Evolutionary conservation across 768 basidiomycete species (phyloP).

Genomic region (Jaapia argillacea): DNA sequence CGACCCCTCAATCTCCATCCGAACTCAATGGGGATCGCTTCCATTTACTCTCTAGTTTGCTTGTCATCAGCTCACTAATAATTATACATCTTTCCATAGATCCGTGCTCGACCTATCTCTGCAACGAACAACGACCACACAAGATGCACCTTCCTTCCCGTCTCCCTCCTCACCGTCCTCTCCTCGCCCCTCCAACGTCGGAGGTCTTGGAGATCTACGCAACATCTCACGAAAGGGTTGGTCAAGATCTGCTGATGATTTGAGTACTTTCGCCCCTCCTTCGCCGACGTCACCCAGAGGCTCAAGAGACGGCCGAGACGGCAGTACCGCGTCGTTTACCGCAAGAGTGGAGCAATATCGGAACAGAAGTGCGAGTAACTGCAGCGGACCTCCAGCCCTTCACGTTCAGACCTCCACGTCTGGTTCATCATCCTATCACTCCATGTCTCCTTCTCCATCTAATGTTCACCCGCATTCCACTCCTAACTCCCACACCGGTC

Average conservation of each 20-base stretch:
- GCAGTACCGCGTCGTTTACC: constrained; percentile 45
- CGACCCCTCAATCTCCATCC: background rate
- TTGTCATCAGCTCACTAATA: too few species aligned
- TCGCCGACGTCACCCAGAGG: constrained; percentile 18
- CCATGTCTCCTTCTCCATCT: constrained; percentile 20
- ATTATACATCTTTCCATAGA: constrained; percentile 25
- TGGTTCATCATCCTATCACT: constrained; percentile 19
- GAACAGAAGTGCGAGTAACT: constrained; percentile 31
- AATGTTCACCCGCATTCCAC: constrained; percentile 13
- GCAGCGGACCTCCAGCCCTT: constrained; percentile 21
- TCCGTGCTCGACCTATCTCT: constrained; percentile 57
- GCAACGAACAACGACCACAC: constrained; percentile 28
- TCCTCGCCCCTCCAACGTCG: constrained; percentile 18
- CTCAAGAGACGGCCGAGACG: too few species aligned
- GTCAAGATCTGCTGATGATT: constrained; percentile 76
- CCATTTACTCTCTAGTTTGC: too few species aligned
- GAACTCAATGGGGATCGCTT: too few species aligned
- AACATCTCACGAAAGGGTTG: constrained; percentile 61
- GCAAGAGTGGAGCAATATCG: constrained; percentile 61
- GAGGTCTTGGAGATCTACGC: constrained; percentile 60
- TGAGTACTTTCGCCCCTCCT: constrained; percentile 40
- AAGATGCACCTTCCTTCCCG: constrained; percentile 24
- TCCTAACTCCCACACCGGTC: too few species aligned
- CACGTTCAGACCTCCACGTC: constrained; percentile 22
- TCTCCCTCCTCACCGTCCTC: constrained; percentile 21